phyloP scores from a whole-genome alignment of 345 rosid species.

The thale cress (Arabidopsis thaliana) region TAIR10.1 NC_003076.8:8120001-8120500 shows the following conservation, averaged over 20 bases:
- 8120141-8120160: neutral
- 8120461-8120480: constrained; percentile 32
- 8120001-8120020: neutral
- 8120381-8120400: constrained; percentile 18
- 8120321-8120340: constrained; percentile 85
- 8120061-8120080: neutral
- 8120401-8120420: neutral
- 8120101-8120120: neutral
- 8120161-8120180: constrained; percentile 72
- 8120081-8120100: neutral
- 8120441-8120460: constrained; percentile 3
- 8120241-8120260: constrained; percentile 1
- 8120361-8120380: constrained; percentile 43
- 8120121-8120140: neutral
- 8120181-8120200: constrained; percentile 87
- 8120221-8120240: constrained; percentile 50
- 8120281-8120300: constrained; percentile 56
- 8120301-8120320: constrained; percentile 86
- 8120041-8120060: neutral
- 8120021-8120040: neutral
- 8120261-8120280: constrained; percentile 46
- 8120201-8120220: constrained; percentile 78
- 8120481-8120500: constrained; percentile 59
- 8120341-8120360: constrained; percentile 62
- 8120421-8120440: constrained; percentile 5